These are phyloP conservation scores for Oryza longistaminata DNA, from an alignment of 176 grass and related monocot species.

Conservation along the genomic window DNA sequence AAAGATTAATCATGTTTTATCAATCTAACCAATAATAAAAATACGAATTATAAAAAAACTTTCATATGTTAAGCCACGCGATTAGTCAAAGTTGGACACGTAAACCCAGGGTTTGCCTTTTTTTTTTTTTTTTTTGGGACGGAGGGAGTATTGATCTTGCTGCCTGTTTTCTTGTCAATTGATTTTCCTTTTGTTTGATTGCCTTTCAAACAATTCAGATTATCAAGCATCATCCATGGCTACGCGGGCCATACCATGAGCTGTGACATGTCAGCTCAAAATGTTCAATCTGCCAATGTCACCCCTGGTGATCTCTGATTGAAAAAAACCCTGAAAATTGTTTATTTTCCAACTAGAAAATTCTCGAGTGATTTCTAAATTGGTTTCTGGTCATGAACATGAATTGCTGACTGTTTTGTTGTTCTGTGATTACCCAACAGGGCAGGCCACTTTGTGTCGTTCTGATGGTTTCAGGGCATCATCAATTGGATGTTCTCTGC, in stretches of 20 bases:
- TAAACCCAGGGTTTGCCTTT: no score
- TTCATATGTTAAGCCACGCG: no score
- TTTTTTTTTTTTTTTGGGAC: no score
- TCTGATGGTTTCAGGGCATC: not conserved
- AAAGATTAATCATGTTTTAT: no score
- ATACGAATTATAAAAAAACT: no score
- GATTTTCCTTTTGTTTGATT: not conserved
- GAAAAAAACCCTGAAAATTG: not conserved
- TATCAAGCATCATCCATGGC: not conserved
- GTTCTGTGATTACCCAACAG: not conserved
- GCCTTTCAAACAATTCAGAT: not conserved
- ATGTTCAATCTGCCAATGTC: not conserved
- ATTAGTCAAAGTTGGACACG: no score
- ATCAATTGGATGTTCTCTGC: constrained; percentile 27
- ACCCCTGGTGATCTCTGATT: not conserved
- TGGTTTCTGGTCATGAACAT: constrained; percentile 8
- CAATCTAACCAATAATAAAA: no score
- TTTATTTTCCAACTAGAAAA: not conserved
- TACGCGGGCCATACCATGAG: not conserved
- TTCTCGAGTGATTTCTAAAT: not conserved
- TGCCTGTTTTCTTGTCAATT: not conserved
- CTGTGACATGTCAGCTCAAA: not conserved
- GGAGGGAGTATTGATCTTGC: not conserved
- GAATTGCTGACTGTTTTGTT: not conserved
- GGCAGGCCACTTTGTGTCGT: not conserved